Percentiles rank a stretch among this genome's conserved stretches.
phyloP scores from a whole-genome alignment of 2,329 filamentous ascomycete species.

The Penicillium sp. region DNA sequence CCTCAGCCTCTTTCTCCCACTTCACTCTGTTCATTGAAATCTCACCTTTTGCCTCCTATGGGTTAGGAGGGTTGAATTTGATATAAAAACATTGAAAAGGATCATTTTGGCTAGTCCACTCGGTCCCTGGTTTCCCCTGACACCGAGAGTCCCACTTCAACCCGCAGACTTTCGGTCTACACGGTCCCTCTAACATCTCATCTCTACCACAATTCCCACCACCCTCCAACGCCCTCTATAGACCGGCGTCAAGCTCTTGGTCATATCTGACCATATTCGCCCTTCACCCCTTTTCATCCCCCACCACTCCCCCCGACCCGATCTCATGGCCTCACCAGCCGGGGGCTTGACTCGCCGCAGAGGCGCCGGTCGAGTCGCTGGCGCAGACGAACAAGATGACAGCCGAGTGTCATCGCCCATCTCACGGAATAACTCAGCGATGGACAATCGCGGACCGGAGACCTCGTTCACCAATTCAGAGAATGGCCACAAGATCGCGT shows the following conservation, averaged over 20 bases:
- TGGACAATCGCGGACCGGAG: conserved; percentile 55
- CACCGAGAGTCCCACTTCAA: conserved; percentile 27
- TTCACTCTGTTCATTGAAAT: not conserved
- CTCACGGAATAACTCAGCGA: conserved; percentile 58
- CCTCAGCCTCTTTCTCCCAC: not conserved
- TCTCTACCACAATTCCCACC: conserved; percentile 21
- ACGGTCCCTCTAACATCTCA: conserved; percentile 21
- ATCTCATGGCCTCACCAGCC: conserved; percentile 57
- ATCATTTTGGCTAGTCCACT: conserved; percentile 15
- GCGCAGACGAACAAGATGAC: conserved; percentile 59
- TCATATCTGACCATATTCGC: conserved; percentile 7
- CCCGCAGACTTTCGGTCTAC: conserved; percentile 23
- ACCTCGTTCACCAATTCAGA: conserved; percentile 83
- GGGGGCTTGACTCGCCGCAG: conserved; percentile 69
- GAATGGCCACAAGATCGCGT: conserved; percentile 98
- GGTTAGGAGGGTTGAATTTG: not conserved
- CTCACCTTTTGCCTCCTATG: not conserved
- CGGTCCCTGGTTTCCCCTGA: conserved; percentile 28
- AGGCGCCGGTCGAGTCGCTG: conserved; percentile 57
- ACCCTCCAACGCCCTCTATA: conserved; percentile 21
- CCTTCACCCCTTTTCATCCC: conserved; percentile 10
- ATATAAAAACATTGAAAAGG: not conserved
- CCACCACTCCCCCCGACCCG: conserved; percentile 17
- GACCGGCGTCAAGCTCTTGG: conserved; percentile 14
- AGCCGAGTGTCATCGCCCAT: conserved; percentile 64